Evolutionary conservation across 257 asterid genomes (phyloP).

Genomic region (Orobanche coerulescens): DNA sequence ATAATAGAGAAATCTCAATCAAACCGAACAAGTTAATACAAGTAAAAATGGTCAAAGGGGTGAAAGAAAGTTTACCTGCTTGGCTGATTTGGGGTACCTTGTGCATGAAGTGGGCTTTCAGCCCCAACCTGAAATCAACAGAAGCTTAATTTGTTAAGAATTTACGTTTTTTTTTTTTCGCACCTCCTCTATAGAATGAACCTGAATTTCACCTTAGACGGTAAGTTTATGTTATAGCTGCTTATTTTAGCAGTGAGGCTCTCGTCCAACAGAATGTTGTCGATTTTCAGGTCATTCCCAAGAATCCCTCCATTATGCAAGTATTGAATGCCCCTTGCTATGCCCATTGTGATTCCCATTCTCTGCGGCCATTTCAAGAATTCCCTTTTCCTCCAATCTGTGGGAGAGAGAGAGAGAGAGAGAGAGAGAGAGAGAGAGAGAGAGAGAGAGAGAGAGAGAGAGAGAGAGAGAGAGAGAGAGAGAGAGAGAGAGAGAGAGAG

Average conservation of each 20-base stretch:
- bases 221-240: slow-evolving; percentile 67
- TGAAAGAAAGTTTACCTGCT: slow-evolving; percentile 23
- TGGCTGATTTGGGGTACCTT: slow-evolving; percentile 28
- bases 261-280: slow-evolving; percentile 68
- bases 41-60: neutral
- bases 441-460: no score
- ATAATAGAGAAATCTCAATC: neutral
- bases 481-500: no score
- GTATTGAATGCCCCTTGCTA: slow-evolving; percentile 86
- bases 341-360: slow-evolving; percentile 66
- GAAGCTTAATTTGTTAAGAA: neutral
- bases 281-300: slow-evolving; percentile 72
- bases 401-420: no score
- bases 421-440: no score
- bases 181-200: neutral
- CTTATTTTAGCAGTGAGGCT: slow-evolving; percentile 66
- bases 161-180: neutral
- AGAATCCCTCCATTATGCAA: slow-evolving; percentile 66
- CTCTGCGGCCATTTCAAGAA: slow-evolving; percentile 93
- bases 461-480: no score
- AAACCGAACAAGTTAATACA: neutral
- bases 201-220: slow-evolving; percentile 48
- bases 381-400: slow-evolving; percentile 88
- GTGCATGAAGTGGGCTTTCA: slow-evolving; percentile 54
- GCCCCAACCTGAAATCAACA: slow-evolving; percentile 43